phyloP scores from a whole-genome alignment of 257 asterid genomes.

The Solanum chmielewskii region DNA sequence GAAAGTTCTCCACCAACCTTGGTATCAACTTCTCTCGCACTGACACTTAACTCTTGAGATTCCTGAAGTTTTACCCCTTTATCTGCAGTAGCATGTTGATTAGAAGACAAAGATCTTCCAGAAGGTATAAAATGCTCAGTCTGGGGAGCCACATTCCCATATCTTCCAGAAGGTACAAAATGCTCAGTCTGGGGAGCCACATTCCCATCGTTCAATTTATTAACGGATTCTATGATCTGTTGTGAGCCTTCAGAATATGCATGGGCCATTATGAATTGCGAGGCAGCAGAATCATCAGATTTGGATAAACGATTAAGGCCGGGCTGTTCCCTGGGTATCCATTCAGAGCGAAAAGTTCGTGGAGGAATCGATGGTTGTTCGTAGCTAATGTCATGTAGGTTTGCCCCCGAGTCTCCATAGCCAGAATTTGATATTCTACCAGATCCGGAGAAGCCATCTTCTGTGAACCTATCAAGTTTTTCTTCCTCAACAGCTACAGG shows the following conservation, averaged over 20 bases:
- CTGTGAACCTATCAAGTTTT: constrained; percentile 21
- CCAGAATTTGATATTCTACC: constrained; percentile 20
- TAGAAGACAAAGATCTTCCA: constrained; percentile 7
- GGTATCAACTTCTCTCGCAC: constrained; percentile 10
- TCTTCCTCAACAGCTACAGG: constrained; percentile 23
- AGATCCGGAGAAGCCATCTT: constrained; percentile 19
- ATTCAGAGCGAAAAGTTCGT: constrained; percentile 53
- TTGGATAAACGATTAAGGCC: constrained; percentile 57
- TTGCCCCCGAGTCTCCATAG: constrained; percentile 23
- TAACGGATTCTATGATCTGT: constrained; percentile 35
- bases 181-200: constrained; percentile 20
- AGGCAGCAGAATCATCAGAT: constrained; percentile 59
- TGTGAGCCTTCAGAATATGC: constrained; percentile 46
- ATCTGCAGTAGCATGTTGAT: constrained; percentile 17
- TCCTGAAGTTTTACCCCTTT: constrained; percentile 14
- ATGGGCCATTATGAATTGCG: constrained; percentile 42
- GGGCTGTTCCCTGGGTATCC: constrained; percentile 57
- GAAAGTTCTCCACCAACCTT: constrained; percentile 7
- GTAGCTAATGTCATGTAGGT: constrained; percentile 22
- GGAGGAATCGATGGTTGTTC: constrained; percentile 48
- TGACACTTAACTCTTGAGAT: constrained; percentile 12
- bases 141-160: constrained; percentile 20
- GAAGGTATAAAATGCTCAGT: constrained; percentile 18
- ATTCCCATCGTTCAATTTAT: constrained; percentile 18
- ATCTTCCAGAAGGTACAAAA: constrained; percentile 10